A percentile compares a stretch with the other conserved stretches of the same genome.
These are phyloP conservation scores for Tricholoma flavovirens DNA, from an alignment of 768 basidiomycete species.

Conservation along the genomic window DNA sequence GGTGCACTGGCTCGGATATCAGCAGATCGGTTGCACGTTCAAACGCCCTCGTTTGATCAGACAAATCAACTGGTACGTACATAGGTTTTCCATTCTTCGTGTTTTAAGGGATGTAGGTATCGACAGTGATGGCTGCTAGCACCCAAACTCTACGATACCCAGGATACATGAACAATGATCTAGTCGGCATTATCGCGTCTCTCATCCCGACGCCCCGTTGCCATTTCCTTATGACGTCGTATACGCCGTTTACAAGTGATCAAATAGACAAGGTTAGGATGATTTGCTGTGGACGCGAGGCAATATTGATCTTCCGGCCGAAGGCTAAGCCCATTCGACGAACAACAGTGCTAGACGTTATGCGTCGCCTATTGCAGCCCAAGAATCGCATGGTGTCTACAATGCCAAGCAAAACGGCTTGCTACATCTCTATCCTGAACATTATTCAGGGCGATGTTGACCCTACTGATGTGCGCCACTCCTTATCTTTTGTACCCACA, in stretches of 20 bases:
- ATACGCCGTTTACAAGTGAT: constrained; percentile 97
- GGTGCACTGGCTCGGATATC: constrained; percentile 90
- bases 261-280: constrained; percentile 81
- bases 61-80: constrained; percentile 79
- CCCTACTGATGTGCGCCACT: constrained; percentile 77
- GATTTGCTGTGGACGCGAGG: neutral
- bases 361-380: constrained; percentile 94
- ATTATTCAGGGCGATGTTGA: constrained; percentile 99
- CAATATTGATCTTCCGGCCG: neutral
- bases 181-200: constrained; percentile 94
- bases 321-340: constrained; percentile 94
- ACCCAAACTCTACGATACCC: constrained; percentile 97
- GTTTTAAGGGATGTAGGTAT: constrained; percentile 50
- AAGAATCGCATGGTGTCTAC: constrained; percentile 99
- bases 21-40: constrained; percentile 83
- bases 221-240: constrained; percentile 98
- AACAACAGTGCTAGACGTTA: constrained; percentile 96
- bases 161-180: constrained; percentile 99
- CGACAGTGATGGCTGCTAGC: constrained; percentile 96
- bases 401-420: constrained; percentile 83
- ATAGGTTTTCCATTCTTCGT: neutral
- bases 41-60: constrained; percentile 85
- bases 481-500: constrained; percentile 4
- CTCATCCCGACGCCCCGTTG: constrained; percentile 96
- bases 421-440: constrained; percentile 96